Percentiles rank a stretch among this genome's conserved stretches.
phyloP scores from a whole-genome alignment of 2,329 filamentous ascomycete species.

The Seiridium cupressi region DNA sequence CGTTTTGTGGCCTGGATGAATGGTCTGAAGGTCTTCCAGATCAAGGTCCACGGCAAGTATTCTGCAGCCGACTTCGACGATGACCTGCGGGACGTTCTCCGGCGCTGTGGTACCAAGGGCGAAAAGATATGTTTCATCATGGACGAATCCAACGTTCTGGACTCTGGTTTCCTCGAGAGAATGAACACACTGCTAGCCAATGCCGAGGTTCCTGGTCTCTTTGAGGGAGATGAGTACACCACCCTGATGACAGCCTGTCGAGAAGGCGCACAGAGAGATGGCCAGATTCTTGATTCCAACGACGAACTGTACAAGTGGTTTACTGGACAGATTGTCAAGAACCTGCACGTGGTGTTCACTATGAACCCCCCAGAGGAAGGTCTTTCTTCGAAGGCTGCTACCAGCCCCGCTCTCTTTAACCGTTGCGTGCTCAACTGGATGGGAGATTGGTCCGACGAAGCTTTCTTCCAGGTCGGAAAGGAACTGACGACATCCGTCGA shows the following conservation, averaged over 20 bases:
- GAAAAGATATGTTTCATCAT: slow-evolving; percentile 99
- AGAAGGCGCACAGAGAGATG: slow-evolving; percentile 94
- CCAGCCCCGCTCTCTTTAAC: slow-evolving; percentile 97
- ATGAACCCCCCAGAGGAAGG: slow-evolving; percentile 99
- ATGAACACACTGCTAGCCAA: slow-evolving; percentile 99
- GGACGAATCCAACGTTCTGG: slow-evolving; percentile 97
- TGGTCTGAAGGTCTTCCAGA: slow-evolving; percentile 97
- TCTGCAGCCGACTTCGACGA: slow-evolving; percentile 98
- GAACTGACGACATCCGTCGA: slow-evolving; percentile 97
- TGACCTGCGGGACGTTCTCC: slow-evolving; percentile 88
- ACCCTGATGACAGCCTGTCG: slow-evolving; percentile 99
- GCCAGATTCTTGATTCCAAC: slow-evolving; percentile 90
- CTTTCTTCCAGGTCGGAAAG: slow-evolving; percentile 93
- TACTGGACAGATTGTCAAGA: slow-evolving; percentile 98
- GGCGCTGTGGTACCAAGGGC: slow-evolving; percentile 92
- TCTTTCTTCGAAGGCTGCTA: slow-evolving; percentile 92
- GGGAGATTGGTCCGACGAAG: slow-evolving; percentile 99
- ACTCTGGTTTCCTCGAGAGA: slow-evolving; percentile 96
- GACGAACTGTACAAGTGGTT: slow-evolving; percentile 99
- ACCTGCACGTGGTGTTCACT: slow-evolving; percentile 97
- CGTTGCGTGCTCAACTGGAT: slow-evolving; percentile 99
- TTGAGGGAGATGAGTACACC: slow-evolving; percentile 97
- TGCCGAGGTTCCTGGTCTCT: slow-evolving; percentile 97
- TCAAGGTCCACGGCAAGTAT: slow-evolving; percentile 99
- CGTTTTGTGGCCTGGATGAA: slow-evolving; percentile 99